Evolutionary conservation across 2,329 filamentous ascomycete genomes (phyloP).

Genomic region (Aspergillus vadensis): DNA sequence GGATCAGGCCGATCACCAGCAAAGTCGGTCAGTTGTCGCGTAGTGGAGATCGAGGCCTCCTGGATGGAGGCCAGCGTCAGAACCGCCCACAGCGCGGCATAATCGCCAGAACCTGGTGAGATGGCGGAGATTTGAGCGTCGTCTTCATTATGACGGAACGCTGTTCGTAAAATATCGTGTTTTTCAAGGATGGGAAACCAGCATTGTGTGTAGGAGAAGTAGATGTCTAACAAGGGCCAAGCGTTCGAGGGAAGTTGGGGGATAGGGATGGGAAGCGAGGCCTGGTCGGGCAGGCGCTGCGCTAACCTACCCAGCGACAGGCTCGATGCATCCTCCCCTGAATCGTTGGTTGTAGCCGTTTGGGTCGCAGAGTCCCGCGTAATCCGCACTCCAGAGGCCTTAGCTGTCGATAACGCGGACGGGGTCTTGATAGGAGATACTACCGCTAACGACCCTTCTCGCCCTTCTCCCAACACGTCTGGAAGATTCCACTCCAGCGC

Average conservation of each 20-base stretch:
- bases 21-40: constrained; percentile 21
- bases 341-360: constrained; percentile 13
- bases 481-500: constrained; percentile 39
- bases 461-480: constrained; percentile 23
- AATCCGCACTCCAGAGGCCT: constrained; percentile 13
- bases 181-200: constrained; percentile 77
- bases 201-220: constrained; percentile 73
- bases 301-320: background rate
- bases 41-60: constrained; percentile 40
- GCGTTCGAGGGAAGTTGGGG: constrained; percentile 53
- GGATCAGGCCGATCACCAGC: constrained; percentile 21
- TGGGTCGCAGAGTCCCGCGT: constrained; percentile 33
- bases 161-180: constrained; percentile 60
- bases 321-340: background rate
- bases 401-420: constrained; percentile 17
- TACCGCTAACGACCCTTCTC: constrained; percentile 22
- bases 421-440: constrained; percentile 33
- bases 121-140: constrained; percentile 26
- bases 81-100: constrained; percentile 63
- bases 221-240: constrained; percentile 65
- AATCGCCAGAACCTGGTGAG: constrained; percentile 45
- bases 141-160: constrained; percentile 36
- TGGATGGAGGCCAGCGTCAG: constrained; percentile 62
- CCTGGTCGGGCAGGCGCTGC: background rate
- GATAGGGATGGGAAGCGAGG: background rate